Evolutionary conservation across 345 rosid genomes (phyloP).

Genomic region (Citrus glauca): DNA sequence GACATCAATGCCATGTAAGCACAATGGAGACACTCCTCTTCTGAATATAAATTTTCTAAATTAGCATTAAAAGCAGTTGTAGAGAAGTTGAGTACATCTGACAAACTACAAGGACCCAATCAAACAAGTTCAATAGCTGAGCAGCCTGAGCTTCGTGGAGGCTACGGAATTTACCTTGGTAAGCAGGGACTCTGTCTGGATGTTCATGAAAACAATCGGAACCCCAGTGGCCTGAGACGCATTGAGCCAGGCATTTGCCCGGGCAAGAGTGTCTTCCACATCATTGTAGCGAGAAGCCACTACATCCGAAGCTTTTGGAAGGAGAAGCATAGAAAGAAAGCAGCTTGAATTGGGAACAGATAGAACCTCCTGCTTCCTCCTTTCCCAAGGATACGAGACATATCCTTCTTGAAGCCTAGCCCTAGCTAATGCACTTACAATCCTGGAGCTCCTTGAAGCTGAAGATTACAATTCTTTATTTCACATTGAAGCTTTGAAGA

Average conservation of each 20-base stretch:
- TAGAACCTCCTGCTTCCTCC: constrained; percentile 60
- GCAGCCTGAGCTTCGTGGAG: neutral
- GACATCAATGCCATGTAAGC: too few species aligned
- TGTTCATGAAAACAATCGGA: constrained; percentile 78
- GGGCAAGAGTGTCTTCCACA: constrained; percentile 93
- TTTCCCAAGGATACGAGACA: constrained; percentile 84
- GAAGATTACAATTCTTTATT: constrained; percentile 16
- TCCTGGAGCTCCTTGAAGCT: constrained; percentile 78
- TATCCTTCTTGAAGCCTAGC: constrained; percentile 94
- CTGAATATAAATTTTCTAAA: neutral
- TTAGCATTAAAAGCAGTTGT: neutral
- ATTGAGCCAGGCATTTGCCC: constrained; percentile 85
- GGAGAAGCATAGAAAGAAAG: constrained; percentile 82
- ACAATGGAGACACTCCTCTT: neutral
- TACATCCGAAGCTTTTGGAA: constrained; percentile 80
- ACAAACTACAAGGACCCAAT: neutral
- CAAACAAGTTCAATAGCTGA: neutral
- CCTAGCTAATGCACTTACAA: constrained; percentile 62
- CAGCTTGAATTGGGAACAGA: constrained; percentile 71
- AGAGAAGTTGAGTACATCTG: neutral
- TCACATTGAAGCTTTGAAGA: neutral
- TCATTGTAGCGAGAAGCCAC: constrained; percentile 80
- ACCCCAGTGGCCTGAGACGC: constrained; percentile 81
- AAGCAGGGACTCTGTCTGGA: constrained; percentile 90
- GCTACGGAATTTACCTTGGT: constrained; percentile 59